Evolutionary conservation across 2,329 filamentous ascomycete species (phyloP), one percentile per base, ranked within the genome.

Genomic region (Fusarium humuli): DNA sequence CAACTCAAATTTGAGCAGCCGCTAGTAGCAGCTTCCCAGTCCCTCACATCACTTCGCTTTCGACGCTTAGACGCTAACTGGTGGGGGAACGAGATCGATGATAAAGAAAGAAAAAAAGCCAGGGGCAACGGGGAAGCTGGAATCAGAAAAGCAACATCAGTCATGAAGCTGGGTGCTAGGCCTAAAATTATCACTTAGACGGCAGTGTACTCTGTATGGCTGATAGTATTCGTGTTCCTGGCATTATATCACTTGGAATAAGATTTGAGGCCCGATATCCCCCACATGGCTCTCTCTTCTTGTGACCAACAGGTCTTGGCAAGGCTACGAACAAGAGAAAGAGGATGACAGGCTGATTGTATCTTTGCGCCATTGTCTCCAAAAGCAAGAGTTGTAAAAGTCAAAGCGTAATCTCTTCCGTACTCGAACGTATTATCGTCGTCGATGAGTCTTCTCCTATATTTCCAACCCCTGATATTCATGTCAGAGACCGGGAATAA

Each of bases 1-100:
- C 48, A 66, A 27, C 61, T 63, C 67, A 70, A 69, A 48, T 61
- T 32, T 70, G 56, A 70, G 67, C 67, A 52, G 48, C 23, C 25
- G 45, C 47, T 63, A 57, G 58, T 37, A n/a, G 48, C 10, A 23
- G 14, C 23, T 34, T 30, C 25, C 25, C 9, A 66, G 7, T 60
- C 32, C 23, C 42, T 67, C 56, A 62, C 66, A 57, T 62, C 18
- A 37, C 47, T 48, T 13, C 23, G 30, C 10, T 44, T 11, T 32
- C 18, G 10, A 32, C 13, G 16, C 11, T 46, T 11, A 22, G 23
- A 25, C 42, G 53, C 40, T 47, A 25, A 63, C 41, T 70, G 67
- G 66, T 45, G 14, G 32, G 14, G 12, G 37, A 46, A 55, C 37
- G 37, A 61, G 61, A 67, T 62, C 67, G 45, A 30, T 34, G 54